Conservation (phyloP, 2,329 filamentous ascomycete genomes). For the Paramyrothecium roridum region DNA sequence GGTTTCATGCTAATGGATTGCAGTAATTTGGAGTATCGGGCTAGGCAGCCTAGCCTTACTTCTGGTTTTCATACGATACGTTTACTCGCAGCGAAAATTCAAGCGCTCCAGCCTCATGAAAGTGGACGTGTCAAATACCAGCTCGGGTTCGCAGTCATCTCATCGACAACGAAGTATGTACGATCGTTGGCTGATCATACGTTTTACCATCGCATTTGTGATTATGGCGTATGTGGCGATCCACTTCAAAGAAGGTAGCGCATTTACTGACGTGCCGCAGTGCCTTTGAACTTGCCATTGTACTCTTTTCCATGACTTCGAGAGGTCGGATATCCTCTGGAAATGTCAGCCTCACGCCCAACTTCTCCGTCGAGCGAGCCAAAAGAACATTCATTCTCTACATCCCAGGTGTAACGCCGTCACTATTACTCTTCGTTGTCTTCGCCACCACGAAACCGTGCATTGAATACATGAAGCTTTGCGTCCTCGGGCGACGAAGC, state of each 20-base stretch:
- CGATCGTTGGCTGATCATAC: conserved; percentile 39
- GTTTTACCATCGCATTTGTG: conserved; percentile 41
- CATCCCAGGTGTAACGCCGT: conserved; percentile 18
- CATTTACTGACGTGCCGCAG: conserved; percentile 9
- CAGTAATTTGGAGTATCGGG: conserved; percentile 2
- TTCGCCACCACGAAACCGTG: conserved; percentile 11
- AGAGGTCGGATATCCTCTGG: conserved; percentile 25
- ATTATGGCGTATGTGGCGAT: conserved; percentile 30
- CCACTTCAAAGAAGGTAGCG: neutral
- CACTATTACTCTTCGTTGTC: conserved; percentile 9
- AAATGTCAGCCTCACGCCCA: conserved; percentile 20
- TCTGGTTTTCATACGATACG: neutral
- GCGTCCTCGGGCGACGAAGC: neutral
- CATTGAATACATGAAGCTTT: conserved; percentile 6
- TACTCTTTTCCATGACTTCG: conserved; percentile 32
- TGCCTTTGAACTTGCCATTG: conserved; percentile 33
- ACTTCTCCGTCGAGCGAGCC: conserved; percentile 23
- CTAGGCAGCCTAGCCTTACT: neutral
- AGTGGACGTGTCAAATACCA: neutral
- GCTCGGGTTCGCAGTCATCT: neutral
- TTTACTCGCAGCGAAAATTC: neutral
- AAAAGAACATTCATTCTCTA: conserved; percentile 15
- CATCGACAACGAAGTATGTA: conserved; percentile 29
- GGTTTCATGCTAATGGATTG: neutral
- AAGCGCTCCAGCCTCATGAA: neutral